These are phyloP conservation scores for Pyricularia grisea DNA, from an alignment of 2,329 filamentous ascomycete species.

Conservation along the genomic window DNA sequence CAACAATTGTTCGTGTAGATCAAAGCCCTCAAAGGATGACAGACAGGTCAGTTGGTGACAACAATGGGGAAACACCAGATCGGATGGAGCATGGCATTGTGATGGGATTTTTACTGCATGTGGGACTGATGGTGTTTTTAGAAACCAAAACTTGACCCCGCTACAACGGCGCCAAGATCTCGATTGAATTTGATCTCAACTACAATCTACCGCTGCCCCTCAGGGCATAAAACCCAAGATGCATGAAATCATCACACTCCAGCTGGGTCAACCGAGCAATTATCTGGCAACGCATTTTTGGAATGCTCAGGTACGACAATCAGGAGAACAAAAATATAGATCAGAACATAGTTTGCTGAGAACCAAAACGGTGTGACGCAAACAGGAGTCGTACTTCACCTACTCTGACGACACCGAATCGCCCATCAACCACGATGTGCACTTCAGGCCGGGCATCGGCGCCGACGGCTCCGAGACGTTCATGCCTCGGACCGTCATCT, in stretches of 20 bases:
- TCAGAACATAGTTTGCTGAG: not conserved
- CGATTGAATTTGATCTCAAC: not conserved
- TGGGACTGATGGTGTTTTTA: not conserved
- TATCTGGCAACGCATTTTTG: constrained; percentile 94
- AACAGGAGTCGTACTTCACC: constrained; percentile 92
- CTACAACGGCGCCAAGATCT: not conserved
- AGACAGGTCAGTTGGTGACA: not conserved
- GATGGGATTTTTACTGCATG: not conserved
- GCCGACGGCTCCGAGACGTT: constrained; percentile 84
- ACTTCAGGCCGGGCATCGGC: constrained; percentile 77
- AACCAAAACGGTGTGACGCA: not conserved
- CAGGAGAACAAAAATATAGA: no score
- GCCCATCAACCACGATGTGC: constrained; percentile 71
- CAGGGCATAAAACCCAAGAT: constrained; percentile 35
- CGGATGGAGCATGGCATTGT: not conserved
- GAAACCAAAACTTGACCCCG: not conserved
- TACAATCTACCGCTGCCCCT: not conserved
- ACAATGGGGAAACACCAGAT: not conserved
- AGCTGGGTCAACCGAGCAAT: constrained; percentile 88
- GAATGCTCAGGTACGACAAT: constrained; percentile 66
- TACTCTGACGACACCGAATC: constrained; percentile 61
- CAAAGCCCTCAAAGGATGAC: not conserved
- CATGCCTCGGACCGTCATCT: constrained; percentile 83
- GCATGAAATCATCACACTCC: constrained; percentile 91
- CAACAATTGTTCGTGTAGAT: not conserved